A percentile compares a stretch with the other conserved stretches of the same genome.
Evolutionary conservation across 257 asterid genomes (phyloP).

Genomic region (Rehmannia glutinosa): DNA sequence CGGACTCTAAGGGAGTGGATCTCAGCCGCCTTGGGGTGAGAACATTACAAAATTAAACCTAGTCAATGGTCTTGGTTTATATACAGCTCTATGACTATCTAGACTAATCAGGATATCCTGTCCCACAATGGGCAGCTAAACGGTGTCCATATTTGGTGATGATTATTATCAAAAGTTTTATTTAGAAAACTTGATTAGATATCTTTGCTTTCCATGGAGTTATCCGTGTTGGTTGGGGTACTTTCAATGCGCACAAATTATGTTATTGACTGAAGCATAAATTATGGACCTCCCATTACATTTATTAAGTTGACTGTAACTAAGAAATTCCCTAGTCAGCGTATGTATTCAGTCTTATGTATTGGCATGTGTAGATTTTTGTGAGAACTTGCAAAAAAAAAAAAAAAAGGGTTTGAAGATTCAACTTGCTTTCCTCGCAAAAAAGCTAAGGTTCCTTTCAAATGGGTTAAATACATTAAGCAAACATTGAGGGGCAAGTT

Average conservation of each 20-base stretch:
- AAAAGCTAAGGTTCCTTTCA: slow-evolving; percentile 4
- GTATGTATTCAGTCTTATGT: neutral
- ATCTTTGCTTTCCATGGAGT: neutral
- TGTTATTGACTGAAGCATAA: neutral
- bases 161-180: neutral
- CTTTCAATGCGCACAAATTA: neutral
- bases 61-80: too few species aligned
- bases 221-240: neutral
- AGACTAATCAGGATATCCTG: neutral
- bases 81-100: neutral
- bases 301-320: neutral
- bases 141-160: slow-evolving; percentile 4
- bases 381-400: neutral
- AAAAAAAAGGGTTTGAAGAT: neutral
- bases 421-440: neutral
- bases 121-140: neutral
- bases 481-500: neutral
- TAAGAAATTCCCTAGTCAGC: neutral
- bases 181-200: neutral
- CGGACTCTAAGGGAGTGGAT: slow-evolving; percentile 98
- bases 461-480: slow-evolving; percentile 2
- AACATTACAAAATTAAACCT: neutral
- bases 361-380: neutral
- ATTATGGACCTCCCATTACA: slow-evolving; percentile 1
- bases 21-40: slow-evolving; percentile 87